These are phyloP conservation scores for Boletus nobilissimus DNA, from an alignment of 1,284 basidiomycete genomes.

Conservation along the genomic window DNA sequence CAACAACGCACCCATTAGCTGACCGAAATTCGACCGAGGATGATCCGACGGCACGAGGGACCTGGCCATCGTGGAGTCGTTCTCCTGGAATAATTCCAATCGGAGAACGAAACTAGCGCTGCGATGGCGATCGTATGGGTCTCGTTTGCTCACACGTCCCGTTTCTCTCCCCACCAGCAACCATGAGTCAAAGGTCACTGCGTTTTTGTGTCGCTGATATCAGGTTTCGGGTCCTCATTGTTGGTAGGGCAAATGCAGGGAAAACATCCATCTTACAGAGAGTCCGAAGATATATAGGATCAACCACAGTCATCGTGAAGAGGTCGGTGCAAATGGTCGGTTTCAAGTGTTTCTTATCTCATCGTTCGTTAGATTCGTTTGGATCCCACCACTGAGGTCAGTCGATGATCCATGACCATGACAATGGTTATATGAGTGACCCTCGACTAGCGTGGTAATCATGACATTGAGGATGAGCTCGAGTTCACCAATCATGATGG, in stretches of 20 bases:
- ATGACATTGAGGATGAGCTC: conserved; percentile 13
- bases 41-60: neutral
- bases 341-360: neutral
- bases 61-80: too few relatives aligned
- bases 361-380: neutral
- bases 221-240: conserved; percentile 14
- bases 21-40: neutral
- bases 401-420: neutral
- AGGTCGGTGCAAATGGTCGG: conserved; percentile 7
- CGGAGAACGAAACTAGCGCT: neutral
- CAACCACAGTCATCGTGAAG: neutral
- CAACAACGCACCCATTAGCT: too few relatives aligned
- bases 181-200: neutral
- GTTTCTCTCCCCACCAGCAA: neutral
- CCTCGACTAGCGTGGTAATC: neutral
- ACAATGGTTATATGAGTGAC: neutral
- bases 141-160: too few relatives aligned
- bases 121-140: neutral
- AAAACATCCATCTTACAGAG: conserved; percentile 20
- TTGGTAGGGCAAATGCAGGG: conserved; percentile 14
- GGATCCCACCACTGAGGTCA: neutral
- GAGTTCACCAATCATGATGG: conserved; percentile 9
- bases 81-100: neutral
- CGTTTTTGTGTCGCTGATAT: neutral
- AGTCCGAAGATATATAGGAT: conserved; percentile 4